These are phyloP conservation scores for Geotrichum phurueaensis DNA, from an alignment of 1,139 yeast species.

Conservation along the genomic window DNA sequence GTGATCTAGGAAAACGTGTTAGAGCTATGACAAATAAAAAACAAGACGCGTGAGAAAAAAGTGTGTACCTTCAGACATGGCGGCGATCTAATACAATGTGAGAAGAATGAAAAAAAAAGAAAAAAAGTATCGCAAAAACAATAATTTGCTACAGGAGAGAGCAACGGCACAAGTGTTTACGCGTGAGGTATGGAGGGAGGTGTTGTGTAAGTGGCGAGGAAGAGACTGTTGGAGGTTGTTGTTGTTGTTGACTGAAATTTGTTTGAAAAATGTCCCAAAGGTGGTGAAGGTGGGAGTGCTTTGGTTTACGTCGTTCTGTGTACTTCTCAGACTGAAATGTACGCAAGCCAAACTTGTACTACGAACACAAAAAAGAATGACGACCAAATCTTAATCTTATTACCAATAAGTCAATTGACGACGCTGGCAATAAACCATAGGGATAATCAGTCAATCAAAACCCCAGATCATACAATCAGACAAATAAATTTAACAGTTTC, in stretches of 20 bases:
- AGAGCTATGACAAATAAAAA: slow-evolving; percentile 1
- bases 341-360: neutral
- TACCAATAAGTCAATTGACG: too few species aligned
- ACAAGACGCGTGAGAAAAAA: neutral
- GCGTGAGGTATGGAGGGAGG: neutral
- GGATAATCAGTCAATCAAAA: too few species aligned
- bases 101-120: neutral
- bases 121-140: neutral
- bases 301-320: neutral
- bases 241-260: neutral
- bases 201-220: neutral
- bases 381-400: neutral
- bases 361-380: neutral
- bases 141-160: neutral
- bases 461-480: neutral
- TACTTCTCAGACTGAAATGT: neutral
- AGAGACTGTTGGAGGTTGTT: neutral
- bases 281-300: neutral
- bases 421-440: too few species aligned
- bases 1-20: slow-evolving; percentile 7
- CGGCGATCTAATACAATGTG: neutral
- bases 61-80: slow-evolving; percentile 17
- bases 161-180: neutral
- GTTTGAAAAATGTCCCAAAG: neutral
- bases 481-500: neutral